Conservation (phyloP, 345 rosid species). For the Carallia brachiata region DNA sequence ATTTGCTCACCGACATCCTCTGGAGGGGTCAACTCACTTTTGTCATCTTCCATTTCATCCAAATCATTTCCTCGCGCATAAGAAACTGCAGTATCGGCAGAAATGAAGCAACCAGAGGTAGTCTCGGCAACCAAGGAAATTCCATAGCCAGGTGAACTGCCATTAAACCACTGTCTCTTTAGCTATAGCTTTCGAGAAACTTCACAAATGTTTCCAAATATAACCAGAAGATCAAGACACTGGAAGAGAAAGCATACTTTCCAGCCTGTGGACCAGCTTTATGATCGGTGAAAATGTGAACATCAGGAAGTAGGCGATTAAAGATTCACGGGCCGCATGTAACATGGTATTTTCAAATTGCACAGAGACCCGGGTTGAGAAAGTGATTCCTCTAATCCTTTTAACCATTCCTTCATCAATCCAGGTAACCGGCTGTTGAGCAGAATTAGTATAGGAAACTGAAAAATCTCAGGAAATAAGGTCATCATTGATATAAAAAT, state of each 20-base stretch:
- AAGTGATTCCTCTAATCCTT: slow-evolving; percentile 82
- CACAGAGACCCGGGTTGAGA: slow-evolving; percentile 65
- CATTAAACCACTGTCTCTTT: slow-evolving; percentile 15
- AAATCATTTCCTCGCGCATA: slow-evolving; percentile 37
- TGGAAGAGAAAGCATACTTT: slow-evolving; percentile 52
- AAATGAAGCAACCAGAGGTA: slow-evolving; percentile 77
- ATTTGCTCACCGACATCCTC: slow-evolving; percentile 74
- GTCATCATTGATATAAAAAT: neutral
- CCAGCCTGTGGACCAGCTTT: slow-evolving; percentile 75
- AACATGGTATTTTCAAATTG: slow-evolving; percentile 80
- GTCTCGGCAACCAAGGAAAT: slow-evolving; percentile 89
- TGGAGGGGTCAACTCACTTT: slow-evolving; percentile 55
- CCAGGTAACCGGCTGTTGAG: slow-evolving; percentile 70
- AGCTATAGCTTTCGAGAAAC: slow-evolving; percentile 9
- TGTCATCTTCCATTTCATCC: slow-evolving; percentile 56
- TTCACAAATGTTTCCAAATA: neutral
- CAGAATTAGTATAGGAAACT: slow-evolving; percentile 10
- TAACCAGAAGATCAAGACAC: neutral
- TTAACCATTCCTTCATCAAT: slow-evolving; percentile 87
- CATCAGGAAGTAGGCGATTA: slow-evolving; percentile 83
- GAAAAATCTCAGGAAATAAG: neutral
- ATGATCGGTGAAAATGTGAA: slow-evolving; percentile 71
- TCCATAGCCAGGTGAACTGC: slow-evolving; percentile 94
- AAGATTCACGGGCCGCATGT: slow-evolving; percentile 84
- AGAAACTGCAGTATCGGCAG: slow-evolving; percentile 73